phyloP scores from a whole-genome alignment of 208 protist species.

The Herpetomonas samuelpessoai region DNA sequence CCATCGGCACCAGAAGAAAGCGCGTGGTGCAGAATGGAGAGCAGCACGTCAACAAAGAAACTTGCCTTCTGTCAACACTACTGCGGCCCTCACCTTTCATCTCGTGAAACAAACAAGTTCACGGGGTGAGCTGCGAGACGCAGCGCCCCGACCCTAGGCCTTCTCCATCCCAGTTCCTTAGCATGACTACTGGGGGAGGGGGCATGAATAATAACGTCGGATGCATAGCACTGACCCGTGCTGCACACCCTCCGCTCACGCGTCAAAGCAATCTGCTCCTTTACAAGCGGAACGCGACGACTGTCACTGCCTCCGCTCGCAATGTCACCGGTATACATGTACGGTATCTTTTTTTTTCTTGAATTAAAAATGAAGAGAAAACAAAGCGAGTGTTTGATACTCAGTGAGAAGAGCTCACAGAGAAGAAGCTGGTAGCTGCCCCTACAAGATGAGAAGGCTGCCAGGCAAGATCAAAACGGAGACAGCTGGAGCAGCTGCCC shows the following conservation, averaged over 20 bases:
- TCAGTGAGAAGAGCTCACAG: not conserved
- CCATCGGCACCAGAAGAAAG: too few species aligned
- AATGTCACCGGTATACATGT: not conserved
- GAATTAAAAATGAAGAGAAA: not conserved
- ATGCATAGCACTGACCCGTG: not conserved
- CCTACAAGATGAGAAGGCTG: too few species aligned
- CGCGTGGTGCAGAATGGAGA: too few species aligned
- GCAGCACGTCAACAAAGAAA: too few species aligned
- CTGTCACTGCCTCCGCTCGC: not conserved
- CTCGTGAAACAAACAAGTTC: too few species aligned
- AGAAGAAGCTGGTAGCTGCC: too few species aligned
- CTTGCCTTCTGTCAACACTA: too few species aligned
- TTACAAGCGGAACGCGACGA: not conserved
- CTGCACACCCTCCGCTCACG: not conserved
- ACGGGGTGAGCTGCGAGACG: too few species aligned
- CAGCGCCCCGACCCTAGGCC: too few species aligned
- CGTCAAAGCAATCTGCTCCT: not conserved
- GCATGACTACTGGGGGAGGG: too few species aligned
- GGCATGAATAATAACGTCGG: not conserved
- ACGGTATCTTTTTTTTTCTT: conserved; percentile 2
- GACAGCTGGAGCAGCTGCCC: not conserved
- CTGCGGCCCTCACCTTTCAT: too few species aligned
- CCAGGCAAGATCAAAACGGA: not conserved
- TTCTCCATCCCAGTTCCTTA: too few species aligned
- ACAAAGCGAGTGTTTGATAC: not conserved